Evolutionary conservation across 495 filamentous ascomycete genomes (phyloP).

Genomic region (Tuber aestivum): DNA sequence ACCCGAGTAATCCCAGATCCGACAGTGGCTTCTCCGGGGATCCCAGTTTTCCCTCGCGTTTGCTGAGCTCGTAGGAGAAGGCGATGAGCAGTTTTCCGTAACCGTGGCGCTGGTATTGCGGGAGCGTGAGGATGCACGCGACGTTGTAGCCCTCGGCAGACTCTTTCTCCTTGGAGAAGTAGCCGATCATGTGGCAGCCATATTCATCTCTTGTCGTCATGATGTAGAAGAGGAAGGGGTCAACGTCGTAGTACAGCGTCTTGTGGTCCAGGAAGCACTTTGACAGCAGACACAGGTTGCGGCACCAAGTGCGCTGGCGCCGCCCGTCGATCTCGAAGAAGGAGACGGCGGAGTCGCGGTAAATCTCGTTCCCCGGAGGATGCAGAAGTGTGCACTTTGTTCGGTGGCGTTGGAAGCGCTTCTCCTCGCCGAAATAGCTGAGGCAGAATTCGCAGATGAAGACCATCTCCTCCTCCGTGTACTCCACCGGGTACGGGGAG

Average conservation of each 20-base stretch:
- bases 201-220: slow-evolving; percentile 83
- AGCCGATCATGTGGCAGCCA: slow-evolving; percentile 89
- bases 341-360: slow-evolving; percentile 85
- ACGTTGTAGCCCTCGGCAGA: slow-evolving; percentile 94
- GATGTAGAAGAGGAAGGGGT: slow-evolving; percentile 97
- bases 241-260: slow-evolving; percentile 99
- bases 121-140: slow-evolving; percentile 92
- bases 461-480: slow-evolving; percentile 76
- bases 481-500: slow-evolving; percentile 86
- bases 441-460: slow-evolving; percentile 98
- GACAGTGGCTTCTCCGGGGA: slow-evolving; percentile 94
- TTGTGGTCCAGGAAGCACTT: slow-evolving; percentile 99
- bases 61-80: slow-evolving; percentile 95
- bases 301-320: slow-evolving; percentile 92
- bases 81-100: slow-evolving; percentile 90
- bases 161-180: slow-evolving; percentile 98
- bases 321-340: slow-evolving; percentile 98
- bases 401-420: slow-evolving; percentile 76
- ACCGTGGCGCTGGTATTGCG: slow-evolving; percentile 90
- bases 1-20: slow-evolving; percentile 83
- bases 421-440: slow-evolving; percentile 73
- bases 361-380: slow-evolving; percentile 96
- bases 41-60: slow-evolving; percentile 87
- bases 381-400: slow-evolving; percentile 86
- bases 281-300: slow-evolving; percentile 85